These are phyloP conservation scores for Russula olivacea DNA, from an alignment of 768 basidiomycete genomes.

Conservation along the genomic window DNA sequence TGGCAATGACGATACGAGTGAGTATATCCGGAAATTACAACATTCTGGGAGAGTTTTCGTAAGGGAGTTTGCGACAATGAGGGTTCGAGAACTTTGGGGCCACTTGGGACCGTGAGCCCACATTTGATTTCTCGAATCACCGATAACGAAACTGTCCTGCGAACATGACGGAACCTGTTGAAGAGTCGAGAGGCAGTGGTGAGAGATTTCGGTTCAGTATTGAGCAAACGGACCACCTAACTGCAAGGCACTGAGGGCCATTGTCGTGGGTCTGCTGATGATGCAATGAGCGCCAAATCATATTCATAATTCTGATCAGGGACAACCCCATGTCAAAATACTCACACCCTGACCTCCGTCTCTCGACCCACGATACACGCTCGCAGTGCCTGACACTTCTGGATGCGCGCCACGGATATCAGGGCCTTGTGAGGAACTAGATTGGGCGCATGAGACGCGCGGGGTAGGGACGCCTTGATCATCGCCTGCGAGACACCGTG, in stretches of 20 bases:
- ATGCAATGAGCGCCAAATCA: constrained; percentile 8
- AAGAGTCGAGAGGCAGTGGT: not conserved
- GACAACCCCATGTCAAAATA: constrained; percentile 5
- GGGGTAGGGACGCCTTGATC: not conserved
- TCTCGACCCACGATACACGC: not conserved
- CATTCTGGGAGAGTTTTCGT: not conserved
- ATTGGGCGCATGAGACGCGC: not conserved
- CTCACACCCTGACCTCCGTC: not conserved
- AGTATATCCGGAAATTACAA: not conserved
- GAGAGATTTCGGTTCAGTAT: not conserved
- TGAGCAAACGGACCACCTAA: not conserved
- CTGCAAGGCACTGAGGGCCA: not conserved
- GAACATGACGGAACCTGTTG: not conserved
- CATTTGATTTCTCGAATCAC: not conserved
- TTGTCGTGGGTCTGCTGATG: constrained; percentile 14
- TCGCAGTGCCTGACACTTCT: not conserved
- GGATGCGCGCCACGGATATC: not conserved
- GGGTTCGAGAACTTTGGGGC: not conserved
- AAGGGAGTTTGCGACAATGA: not conserved
- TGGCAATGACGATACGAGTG: not conserved
- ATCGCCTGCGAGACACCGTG: not conserved
- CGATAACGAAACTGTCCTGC: not conserved
- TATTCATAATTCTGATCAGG: not conserved
- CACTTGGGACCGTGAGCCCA: not conserved
- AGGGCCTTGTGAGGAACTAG: not conserved